Evolutionary conservation across 106 monocot species (phyloP).

Genomic region (Allium fistulosum): DNA sequence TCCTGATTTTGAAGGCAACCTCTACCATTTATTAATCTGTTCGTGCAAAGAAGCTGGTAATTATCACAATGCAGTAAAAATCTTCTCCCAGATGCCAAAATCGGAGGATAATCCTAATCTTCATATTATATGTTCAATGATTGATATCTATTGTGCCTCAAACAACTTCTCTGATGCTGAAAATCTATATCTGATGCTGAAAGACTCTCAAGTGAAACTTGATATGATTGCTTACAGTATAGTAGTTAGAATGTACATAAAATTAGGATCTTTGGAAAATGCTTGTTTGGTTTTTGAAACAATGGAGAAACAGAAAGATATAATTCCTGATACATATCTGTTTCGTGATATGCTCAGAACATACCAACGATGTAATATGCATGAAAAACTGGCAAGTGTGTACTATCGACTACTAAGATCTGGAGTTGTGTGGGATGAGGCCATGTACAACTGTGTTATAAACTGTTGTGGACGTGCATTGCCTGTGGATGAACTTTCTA

Average conservation of each 20-base stretch:
- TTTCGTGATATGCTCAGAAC: slow-evolving; percentile 87
- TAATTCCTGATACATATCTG: slow-evolving; percentile 71
- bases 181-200: slow-evolving; percentile 51
- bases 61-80: slow-evolving; percentile 50
- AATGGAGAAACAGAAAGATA: slow-evolving; percentile 64
- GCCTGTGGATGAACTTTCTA: slow-evolving; percentile 86
- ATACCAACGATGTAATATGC: slow-evolving; percentile 67
- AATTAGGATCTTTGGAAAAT: slow-evolving; percentile 49
- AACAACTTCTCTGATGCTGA: slow-evolving; percentile 65
- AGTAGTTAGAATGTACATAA: slow-evolving; percentile 83
- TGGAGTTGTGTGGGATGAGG: slow-evolving; percentile 56
- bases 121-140: slow-evolving; percentile 79
- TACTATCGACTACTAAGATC: slow-evolving; percentile 73
- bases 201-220: slow-evolving; percentile 34
- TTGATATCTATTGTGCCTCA: slow-evolving; percentile 64
- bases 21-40: slow-evolving; percentile 90
- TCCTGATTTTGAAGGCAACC: slow-evolving; percentile 63
- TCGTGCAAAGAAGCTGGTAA: slow-evolving; percentile 78
- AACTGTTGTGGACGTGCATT: slow-evolving; percentile 85
- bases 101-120: slow-evolving; percentile 47
- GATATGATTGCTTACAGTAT: slow-evolving; percentile 91
- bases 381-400: slow-evolving; percentile 49
- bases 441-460: slow-evolving; percentile 87
- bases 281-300: slow-evolving; percentile 66
- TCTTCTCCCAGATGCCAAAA: slow-evolving; percentile 59